These are phyloP conservation scores for Spiromyces aspiralis DNA, from an alignment of 371 early-diverging fungal species.

Conservation along the genomic window DNA sequence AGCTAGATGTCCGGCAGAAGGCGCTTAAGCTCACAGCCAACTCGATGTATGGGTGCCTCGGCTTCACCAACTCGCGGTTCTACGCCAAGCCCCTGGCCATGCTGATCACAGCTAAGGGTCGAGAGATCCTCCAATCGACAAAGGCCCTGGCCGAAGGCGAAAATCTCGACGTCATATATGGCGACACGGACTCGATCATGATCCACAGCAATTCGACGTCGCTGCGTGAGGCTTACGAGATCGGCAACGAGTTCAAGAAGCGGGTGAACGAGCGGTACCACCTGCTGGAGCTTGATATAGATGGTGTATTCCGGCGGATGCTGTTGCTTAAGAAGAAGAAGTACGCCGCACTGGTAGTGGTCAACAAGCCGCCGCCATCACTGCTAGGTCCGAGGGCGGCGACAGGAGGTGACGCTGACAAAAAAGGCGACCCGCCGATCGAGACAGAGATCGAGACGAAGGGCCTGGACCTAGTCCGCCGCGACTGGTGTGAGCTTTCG, in stretches of 20 bases:
- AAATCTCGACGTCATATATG: slow-evolving; percentile 94
- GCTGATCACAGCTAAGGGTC: slow-evolving; percentile 94
- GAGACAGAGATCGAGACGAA: slow-evolving; percentile 74
- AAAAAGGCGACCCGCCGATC: slow-evolving; percentile 32
- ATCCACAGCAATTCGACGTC: slow-evolving; percentile 81
- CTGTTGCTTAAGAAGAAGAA: slow-evolving; percentile 99
- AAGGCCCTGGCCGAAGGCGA: slow-evolving; percentile 67
- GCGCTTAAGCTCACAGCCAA: slow-evolving; percentile 99
- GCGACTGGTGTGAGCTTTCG: slow-evolving; percentile 96
- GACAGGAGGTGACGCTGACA: slow-evolving; percentile 1
- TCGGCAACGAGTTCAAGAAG: slow-evolving; percentile 65
- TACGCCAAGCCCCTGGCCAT: slow-evolving; percentile 97
- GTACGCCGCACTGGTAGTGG: slow-evolving; percentile 84
- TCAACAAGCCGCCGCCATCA: slow-evolving; percentile 23
- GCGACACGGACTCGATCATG: slow-evolving; percentile 99
- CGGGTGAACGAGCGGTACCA: slow-evolving; percentile 86
- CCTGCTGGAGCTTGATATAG: slow-evolving; percentile 94
- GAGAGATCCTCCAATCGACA: slow-evolving; percentile 94
- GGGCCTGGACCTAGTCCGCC: slow-evolving; percentile 94
- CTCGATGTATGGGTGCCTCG: slow-evolving; percentile 99
- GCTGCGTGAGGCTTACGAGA: slow-evolving; percentile 55
- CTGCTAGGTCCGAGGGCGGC: neutral
- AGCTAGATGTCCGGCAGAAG: slow-evolving; percentile 87
- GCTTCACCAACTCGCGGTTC: slow-evolving; percentile 90
- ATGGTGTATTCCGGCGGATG: slow-evolving; percentile 89